phyloP scores from a whole-genome alignment of 495 filamentous ascomycete species.

The Lasiosphaeria miniovina region DNA sequence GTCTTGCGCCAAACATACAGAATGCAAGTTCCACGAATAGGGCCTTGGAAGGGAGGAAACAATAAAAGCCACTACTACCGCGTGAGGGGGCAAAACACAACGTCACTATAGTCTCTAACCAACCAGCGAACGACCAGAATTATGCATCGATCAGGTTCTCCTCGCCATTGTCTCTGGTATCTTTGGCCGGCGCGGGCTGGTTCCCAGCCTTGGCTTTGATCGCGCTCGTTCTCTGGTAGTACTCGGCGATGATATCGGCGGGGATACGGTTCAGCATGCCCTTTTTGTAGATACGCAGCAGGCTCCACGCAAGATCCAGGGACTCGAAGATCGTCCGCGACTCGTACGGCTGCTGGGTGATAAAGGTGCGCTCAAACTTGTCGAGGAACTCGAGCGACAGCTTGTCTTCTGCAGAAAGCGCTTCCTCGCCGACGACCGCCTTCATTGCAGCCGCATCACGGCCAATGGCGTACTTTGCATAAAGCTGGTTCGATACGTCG shows the following conservation, averaged over 20 bases:
- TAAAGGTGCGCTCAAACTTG: constrained; percentile 93
- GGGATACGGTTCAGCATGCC: constrained; percentile 97
- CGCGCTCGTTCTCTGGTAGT: constrained; percentile 64
- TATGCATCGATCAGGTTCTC: constrained; percentile 69
- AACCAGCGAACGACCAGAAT: constrained; percentile 17
- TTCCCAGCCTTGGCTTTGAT: constrained; percentile 56
- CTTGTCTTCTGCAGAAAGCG: constrained; percentile 92
- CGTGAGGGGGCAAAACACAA: neutral
- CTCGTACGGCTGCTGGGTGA: constrained; percentile 90
- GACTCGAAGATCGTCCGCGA: constrained; percentile 84
- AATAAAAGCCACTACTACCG: constrained; percentile 3
- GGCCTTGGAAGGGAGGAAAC: constrained; percentile 1
- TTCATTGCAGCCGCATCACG: constrained; percentile 99
- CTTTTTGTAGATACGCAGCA: constrained; percentile 94
- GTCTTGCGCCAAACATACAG: constrained; percentile 15
- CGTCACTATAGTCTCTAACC: neutral
- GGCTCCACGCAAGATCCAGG: constrained; percentile 91
- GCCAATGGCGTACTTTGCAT: constrained; percentile 99
- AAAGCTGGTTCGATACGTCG: constrained; percentile 98
- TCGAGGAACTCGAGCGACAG: constrained; percentile 96
- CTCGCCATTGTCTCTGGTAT: constrained; percentile 54
- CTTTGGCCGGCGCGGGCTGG: constrained; percentile 49
- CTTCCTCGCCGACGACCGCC: constrained; percentile 97
- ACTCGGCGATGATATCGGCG: constrained; percentile 87
- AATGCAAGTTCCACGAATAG: constrained; percentile 16